phyloP scores from a whole-genome alignment of 2,329 filamentous ascomycete species.

The Emericellopsis atlantica region DNA sequence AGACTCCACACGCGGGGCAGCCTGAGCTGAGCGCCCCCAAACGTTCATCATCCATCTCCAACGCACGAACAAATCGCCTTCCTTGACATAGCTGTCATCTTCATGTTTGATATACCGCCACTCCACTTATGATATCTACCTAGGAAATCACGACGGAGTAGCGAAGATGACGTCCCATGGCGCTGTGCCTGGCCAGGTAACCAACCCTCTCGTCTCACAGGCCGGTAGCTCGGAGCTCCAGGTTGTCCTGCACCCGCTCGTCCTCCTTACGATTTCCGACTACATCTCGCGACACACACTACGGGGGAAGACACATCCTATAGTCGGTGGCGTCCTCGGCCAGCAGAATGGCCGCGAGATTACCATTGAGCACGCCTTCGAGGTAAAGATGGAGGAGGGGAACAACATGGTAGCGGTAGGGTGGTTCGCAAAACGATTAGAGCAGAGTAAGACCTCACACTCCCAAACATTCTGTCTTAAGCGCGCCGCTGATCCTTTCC shows the following conservation, averaged over 20 bases:
- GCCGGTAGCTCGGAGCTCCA: slow-evolving; percentile 63
- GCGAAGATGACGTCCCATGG: no score
- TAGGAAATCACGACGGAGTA: no score
- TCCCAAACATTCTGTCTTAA: no score
- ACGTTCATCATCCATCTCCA: no score
- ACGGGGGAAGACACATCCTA: slow-evolving; percentile 59
- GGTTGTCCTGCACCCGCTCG: slow-evolving; percentile 80
- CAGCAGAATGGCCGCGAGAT: slow-evolving; percentile 85
- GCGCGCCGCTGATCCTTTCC: neutral
- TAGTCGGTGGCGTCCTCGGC: slow-evolving; percentile 80
- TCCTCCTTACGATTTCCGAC: slow-evolving; percentile 92
- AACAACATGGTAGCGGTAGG: slow-evolving; percentile 11
- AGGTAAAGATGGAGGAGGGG: slow-evolving; percentile 20
- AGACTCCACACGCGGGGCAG: no score
- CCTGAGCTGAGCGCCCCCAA: no score
- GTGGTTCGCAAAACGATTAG: slow-evolving; percentile 68
- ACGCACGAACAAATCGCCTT: no score
- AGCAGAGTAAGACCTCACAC: slow-evolving; percentile 55
- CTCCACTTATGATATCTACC: no score
- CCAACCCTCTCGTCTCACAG: slow-evolving; percentile 45
- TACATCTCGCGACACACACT: slow-evolving; percentile 87
- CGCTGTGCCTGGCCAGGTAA: neutral
- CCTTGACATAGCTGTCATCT: no score
- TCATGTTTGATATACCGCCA: no score
- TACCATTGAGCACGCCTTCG: slow-evolving; percentile 87